These are phyloP conservation scores for Wickerhamiella galacta DNA, from an alignment of 805 yeast genomes.

Conservation along the genomic window DNA sequence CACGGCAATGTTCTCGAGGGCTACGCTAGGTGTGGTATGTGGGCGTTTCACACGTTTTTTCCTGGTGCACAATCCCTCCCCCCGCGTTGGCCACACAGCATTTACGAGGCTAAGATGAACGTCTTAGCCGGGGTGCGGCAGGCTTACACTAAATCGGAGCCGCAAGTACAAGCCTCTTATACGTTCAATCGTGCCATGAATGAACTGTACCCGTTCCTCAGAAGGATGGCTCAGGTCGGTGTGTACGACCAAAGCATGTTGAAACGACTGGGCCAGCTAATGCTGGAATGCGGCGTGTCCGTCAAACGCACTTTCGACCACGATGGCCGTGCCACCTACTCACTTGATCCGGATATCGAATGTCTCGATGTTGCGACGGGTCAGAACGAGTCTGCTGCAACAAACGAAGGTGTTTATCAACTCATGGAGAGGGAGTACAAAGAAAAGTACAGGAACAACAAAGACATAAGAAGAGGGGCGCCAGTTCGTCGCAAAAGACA, in stretches of 20 bases:
- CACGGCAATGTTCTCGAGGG: not conserved
- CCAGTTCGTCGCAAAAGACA: conserved; percentile 2
- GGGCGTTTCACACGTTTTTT: conserved; percentile 3
- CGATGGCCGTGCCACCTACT: not conserved
- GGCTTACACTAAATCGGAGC: not conserved
- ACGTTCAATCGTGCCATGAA: not conserved
- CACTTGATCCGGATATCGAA: not conserved
- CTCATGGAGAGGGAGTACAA: not conserved
- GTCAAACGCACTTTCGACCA: not conserved
- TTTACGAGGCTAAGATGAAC: conserved; percentile 1
- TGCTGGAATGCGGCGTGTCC: not conserved
- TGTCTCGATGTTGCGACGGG: not conserved
- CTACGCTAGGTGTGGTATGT: conserved; percentile 1
- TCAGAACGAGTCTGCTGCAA: not conserved
- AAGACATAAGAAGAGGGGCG: not conserved
- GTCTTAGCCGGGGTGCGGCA: not conserved
- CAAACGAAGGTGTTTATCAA: too few relatives aligned
- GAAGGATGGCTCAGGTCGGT: not conserved
- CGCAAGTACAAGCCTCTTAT: not conserved
- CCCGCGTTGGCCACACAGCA: not conserved
- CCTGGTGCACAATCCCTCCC: not conserved
- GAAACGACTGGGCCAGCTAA: not conserved
- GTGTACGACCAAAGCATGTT: not conserved
- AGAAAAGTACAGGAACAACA: not conserved
- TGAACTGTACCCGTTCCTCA: conserved; percentile 2